Conservation (phyloP, 2,329 filamentous ascomycete species). For the Diaporthe vaccinii region DNA sequence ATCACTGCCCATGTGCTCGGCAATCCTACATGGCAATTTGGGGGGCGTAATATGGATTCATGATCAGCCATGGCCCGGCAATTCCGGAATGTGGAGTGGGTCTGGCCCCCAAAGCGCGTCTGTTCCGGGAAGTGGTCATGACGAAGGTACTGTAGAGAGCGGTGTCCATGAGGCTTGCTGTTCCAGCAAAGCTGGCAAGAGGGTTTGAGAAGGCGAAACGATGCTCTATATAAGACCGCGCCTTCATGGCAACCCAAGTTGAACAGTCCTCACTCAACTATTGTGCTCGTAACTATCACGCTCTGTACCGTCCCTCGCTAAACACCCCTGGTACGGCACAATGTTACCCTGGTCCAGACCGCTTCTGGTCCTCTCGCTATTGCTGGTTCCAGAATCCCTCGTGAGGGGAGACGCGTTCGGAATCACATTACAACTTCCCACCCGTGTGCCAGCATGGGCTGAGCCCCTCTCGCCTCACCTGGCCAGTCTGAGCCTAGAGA, state of each 20-base stretch:
- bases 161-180: neutral
- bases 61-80: neutral
- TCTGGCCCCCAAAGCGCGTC: neutral
- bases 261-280: too few species aligned
- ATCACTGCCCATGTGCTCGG: neutral
- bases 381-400: neutral
- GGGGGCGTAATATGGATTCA: neutral
- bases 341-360: neutral
- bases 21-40: conserved; percentile 10
- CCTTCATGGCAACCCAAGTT: neutral
- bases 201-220: neutral
- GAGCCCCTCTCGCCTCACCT: conserved; percentile 19
- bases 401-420: neutral
- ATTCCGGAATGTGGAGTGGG: conserved; percentile 3
- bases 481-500: conserved; percentile 8
- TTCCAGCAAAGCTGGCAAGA: neutral
- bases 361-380: neutral
- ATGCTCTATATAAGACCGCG: neutral
- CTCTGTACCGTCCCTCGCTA: neutral
- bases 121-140: conserved; percentile 6
- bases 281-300: neutral
- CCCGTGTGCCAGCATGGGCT: neutral
- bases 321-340: neutral
- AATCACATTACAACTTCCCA: conserved; percentile 4
- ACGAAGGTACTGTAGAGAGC: too few species aligned